phyloP scores from a whole-genome alignment of 2,329 filamentous ascomycete species.

The Fusarium napiforme region DNA sequence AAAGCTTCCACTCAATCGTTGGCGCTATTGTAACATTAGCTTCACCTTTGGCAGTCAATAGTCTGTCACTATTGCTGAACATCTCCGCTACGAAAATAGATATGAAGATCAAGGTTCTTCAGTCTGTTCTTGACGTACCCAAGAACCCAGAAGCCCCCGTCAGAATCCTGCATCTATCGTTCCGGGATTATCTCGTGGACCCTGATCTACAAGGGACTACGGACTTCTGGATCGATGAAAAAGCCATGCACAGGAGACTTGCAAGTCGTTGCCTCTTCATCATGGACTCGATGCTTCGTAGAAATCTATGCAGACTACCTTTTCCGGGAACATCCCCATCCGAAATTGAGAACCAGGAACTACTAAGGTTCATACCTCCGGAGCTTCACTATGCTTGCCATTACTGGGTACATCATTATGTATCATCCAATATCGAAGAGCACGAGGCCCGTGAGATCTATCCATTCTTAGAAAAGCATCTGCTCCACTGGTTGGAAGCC shows the following conservation, averaged over 20 bases:
- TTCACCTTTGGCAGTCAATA: not conserved
- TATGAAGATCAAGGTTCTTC: not conserved
- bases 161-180: not conserved
- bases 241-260: not conserved
- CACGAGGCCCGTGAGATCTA: accelerated
- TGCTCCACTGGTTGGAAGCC: not conserved
- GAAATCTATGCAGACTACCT: not conserved
- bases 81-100: not conserved
- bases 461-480: accelerated
- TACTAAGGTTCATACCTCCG: not conserved
- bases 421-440: accelerated
- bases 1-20: not conserved
- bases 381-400: conserved; percentile 11
- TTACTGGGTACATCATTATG: conserved; percentile 48
- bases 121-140: not conserved
- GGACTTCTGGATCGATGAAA: not conserved
- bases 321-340: not conserved
- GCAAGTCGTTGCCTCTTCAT: not conserved
- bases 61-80: not conserved
- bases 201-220: not conserved
- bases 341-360: accelerated
- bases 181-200: not conserved
- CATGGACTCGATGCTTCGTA: not conserved
- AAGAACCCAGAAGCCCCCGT: not conserved
- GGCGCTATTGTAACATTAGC: not conserved